Conservation (phyloP, 2,329 filamentous ascomycete species). For the Pseudopyricularia javanii region DNA sequence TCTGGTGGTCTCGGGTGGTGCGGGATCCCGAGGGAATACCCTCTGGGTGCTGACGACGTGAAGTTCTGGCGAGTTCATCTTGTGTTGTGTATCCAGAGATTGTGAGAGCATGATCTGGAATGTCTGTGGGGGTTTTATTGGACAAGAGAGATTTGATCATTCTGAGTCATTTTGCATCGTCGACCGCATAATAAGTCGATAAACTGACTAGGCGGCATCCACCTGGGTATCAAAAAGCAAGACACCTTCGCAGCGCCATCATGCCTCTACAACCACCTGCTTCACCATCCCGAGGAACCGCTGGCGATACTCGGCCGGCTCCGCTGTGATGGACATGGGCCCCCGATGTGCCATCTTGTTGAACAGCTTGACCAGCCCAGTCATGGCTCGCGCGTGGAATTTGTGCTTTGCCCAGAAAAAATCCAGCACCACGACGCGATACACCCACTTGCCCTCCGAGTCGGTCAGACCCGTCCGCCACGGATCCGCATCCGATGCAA, state of each 20-base stretch:
- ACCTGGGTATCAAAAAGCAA: too few species aligned
- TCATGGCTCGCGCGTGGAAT: conserved; percentile 52
- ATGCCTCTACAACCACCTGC: background rate
- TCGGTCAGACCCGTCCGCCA: conserved; percentile 54
- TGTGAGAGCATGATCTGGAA: too few species aligned
- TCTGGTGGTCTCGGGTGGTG: conserved; percentile 6
- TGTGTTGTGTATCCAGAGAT: background rate
- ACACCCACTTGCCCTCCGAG: conserved; percentile 52
- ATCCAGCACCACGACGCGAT: conserved; percentile 56
- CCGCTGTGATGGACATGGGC: conserved; percentile 65
- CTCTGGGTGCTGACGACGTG: background rate
- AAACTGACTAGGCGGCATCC: too few species aligned
- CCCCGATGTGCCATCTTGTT: conserved; percentile 47
- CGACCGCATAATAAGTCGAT: too few species aligned
- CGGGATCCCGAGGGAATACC: background rate
- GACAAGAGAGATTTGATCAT: too few species aligned
- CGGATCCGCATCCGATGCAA: conserved; percentile 21
- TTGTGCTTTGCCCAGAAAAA: conserved; percentile 74
- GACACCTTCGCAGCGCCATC: too few species aligned
- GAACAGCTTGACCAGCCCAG: conserved; percentile 49
- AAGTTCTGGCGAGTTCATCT: background rate
- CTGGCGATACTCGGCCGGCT: conserved; percentile 52
- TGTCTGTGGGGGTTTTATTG: too few species aligned
- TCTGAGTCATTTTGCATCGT: too few species aligned
- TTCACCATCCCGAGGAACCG: conserved; percentile 32